Conservation (phyloP, 2,329 filamentous ascomycete genomes). For the Neonectria neomacrospora region DNA sequence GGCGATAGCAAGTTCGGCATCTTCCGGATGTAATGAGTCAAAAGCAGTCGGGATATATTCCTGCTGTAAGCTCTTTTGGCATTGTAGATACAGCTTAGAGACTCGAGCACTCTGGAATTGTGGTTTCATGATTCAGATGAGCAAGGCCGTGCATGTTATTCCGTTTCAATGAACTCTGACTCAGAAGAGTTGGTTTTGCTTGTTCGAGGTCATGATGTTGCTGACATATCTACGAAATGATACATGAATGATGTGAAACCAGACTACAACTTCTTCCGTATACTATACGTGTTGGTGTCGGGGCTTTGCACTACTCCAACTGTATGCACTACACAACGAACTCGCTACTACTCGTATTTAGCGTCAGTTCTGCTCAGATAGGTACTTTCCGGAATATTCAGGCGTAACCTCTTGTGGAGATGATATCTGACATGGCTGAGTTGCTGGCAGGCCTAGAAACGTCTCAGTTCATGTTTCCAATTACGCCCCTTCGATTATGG, state of each 20-base stretch:
- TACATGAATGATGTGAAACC: not conserved
- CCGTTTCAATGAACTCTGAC: not conserved
- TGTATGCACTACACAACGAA: no score
- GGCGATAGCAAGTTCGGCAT: conserved; percentile 80
- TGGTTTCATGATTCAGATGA: not conserved
- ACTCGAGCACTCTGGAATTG: not conserved
- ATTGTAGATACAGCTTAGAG: conserved; percentile 7
- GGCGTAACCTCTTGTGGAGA: no score
- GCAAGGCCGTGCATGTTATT: not conserved
- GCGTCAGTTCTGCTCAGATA: no score
- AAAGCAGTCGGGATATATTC: not conserved
- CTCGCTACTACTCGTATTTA: no score
- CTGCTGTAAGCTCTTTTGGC: not conserved
- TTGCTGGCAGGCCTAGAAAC: no score
- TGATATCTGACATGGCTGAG: no score
- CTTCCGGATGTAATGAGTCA: conserved; percentile 76
- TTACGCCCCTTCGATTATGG: no score
- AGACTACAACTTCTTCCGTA: not conserved
- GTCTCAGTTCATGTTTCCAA: no score
- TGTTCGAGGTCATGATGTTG: not conserved
- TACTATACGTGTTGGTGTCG: not conserved
- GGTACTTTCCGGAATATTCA: no score
- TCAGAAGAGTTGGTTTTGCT: not conserved
- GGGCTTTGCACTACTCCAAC: no score
- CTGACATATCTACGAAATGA: not conserved